Evolutionary conservation across 2,329 filamentous ascomycete genomes (phyloP).

Genomic region (Iodosphaeria phyllophila): DNA sequence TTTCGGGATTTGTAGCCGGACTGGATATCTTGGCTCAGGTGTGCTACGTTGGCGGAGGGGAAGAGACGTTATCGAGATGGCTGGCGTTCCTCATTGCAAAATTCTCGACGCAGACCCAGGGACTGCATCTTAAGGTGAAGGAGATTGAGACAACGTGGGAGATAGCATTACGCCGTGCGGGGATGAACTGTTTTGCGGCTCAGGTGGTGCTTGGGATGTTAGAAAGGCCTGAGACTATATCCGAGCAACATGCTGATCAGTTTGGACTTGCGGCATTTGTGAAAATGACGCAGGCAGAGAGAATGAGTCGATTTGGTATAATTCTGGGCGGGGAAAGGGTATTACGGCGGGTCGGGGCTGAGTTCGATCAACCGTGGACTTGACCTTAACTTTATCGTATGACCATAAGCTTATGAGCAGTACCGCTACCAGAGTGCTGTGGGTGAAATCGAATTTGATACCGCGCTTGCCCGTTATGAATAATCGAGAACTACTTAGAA

Average conservation of each 20-base stretch:
- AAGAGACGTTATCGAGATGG: slow-evolving; percentile 33
- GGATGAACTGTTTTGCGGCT: slow-evolving; percentile 55
- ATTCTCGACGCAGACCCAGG: slow-evolving; percentile 12
- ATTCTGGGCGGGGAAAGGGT: slow-evolving; percentile 35
- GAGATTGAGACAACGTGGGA: slow-evolving; percentile 50
- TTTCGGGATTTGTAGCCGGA: slow-evolving; percentile 27
- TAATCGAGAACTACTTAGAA: too few relatives aligned
- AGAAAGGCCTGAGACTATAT: slow-evolving; percentile 13
- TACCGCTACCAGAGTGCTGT: too few relatives aligned
- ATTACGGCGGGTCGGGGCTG: slow-evolving; percentile 27
- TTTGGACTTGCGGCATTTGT: slow-evolving; percentile 36
- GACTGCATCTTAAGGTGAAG: slow-evolving; percentile 16
- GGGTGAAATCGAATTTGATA: too few relatives aligned
- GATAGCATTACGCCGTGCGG: slow-evolving; percentile 41
- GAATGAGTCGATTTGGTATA: slow-evolving; percentile 27
- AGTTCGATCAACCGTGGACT: slow-evolving; percentile 32
- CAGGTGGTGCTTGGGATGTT: slow-evolving; percentile 38
- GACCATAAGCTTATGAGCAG: too few relatives aligned
- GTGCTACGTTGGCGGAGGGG: slow-evolving; percentile 29
- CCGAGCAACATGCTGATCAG: slow-evolving; percentile 4
- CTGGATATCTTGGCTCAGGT: slow-evolving; percentile 20
- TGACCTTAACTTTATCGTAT: too few relatives aligned
- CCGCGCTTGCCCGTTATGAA: too few relatives aligned
- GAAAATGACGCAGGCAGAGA: slow-evolving; percentile 30
- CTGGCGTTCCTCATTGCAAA: slow-evolving; percentile 30